phyloP scores from a whole-genome alignment of 1,139 yeast species.

The Suhomyces taliae region DNA sequence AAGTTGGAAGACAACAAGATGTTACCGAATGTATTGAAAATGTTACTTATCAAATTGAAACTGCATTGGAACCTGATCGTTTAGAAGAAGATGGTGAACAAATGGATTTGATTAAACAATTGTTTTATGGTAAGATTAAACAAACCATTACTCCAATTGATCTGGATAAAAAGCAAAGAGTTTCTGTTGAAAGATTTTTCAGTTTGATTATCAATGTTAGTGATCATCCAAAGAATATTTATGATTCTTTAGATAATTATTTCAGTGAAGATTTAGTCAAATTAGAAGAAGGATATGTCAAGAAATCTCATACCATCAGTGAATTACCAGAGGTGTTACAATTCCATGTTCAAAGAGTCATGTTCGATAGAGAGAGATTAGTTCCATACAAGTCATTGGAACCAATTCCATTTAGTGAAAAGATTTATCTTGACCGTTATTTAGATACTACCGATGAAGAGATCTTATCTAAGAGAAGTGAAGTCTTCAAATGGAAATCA shows the following conservation, averaged over 20 bases:
- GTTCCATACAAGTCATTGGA: conserved; percentile 81
- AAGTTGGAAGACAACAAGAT: conserved; percentile 91
- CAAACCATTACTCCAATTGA: conserved; percentile 42
- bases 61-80: conserved; percentile 72
- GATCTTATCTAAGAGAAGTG: conserved; percentile 52
- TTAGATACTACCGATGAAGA: conserved; percentile 67
- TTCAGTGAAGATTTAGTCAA: conserved; percentile 74
- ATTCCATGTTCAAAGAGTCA: conserved; percentile 90
- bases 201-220: conserved; percentile 82
- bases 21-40: conserved; percentile 96
- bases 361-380: conserved; percentile 72
- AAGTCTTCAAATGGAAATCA: conserved; percentile 65
- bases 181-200: conserved; percentile 73
- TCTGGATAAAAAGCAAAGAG: conserved; percentile 54
- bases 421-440: conserved; percentile 82
- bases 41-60: conserved; percentile 87
- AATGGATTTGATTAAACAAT: conserved; percentile 68
- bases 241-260: conserved; percentile 85
- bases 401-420: conserved; percentile 77
- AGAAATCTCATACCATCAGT: conserved; percentile 69
- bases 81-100: conserved; percentile 81
- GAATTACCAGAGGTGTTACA: conserved; percentile 81
- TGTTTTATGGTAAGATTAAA: conserved; percentile 71
- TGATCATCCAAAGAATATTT: conserved; percentile 83
- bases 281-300: conserved; percentile 71